phyloP scores from a whole-genome alignment of 2,329 filamentous ascomycete genomes.

The Acrodontium crateriforme region DNA sequence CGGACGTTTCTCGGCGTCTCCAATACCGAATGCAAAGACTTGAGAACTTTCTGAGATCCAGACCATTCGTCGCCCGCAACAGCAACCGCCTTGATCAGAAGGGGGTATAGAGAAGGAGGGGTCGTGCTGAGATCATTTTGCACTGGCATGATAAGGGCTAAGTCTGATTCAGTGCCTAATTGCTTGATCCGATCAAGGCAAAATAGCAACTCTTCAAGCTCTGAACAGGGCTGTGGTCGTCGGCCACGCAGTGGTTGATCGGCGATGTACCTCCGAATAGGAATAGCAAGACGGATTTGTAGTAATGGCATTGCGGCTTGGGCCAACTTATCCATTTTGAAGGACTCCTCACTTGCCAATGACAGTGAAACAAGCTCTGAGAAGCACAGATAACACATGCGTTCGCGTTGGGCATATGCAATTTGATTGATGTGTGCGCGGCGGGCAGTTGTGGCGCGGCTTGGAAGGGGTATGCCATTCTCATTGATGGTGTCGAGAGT shows the following conservation, averaged over 20 bases:
- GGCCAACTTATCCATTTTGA: too few relatives aligned
- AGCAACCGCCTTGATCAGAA: constrained; percentile 51
- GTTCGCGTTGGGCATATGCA: constrained; percentile 47
- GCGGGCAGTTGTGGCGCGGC: constrained; percentile 49
- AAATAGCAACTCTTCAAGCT: constrained; percentile 64
- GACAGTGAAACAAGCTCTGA: constrained; percentile 49
- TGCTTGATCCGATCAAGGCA: constrained; percentile 52
- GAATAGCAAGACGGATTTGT: constrained; percentile 65
- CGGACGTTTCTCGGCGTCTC: too few relatives aligned
- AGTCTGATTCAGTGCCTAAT: constrained; percentile 52
- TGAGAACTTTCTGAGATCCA: constrained; percentile 38
- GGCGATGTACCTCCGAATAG: constrained; percentile 71
- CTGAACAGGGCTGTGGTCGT: constrained; percentile 75
- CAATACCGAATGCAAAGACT: constrained; percentile 27
- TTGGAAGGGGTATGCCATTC: constrained; percentile 49
- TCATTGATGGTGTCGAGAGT: constrained; percentile 35
- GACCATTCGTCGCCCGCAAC: constrained; percentile 48
- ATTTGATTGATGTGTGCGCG: constrained; percentile 60
- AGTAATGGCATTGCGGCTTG: constrained; percentile 66
- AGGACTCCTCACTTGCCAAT: too few relatives aligned
- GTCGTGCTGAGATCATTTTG: constrained; percentile 43
- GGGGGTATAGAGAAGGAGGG: constrained; percentile 64
- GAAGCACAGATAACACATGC: constrained; percentile 68
- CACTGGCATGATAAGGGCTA: constrained; percentile 7
- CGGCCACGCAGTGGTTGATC: constrained; percentile 81